Base-by-base conservation (phyloP, 805 yeast genomes). In the Kodamaea kakaduensis region DNA sequence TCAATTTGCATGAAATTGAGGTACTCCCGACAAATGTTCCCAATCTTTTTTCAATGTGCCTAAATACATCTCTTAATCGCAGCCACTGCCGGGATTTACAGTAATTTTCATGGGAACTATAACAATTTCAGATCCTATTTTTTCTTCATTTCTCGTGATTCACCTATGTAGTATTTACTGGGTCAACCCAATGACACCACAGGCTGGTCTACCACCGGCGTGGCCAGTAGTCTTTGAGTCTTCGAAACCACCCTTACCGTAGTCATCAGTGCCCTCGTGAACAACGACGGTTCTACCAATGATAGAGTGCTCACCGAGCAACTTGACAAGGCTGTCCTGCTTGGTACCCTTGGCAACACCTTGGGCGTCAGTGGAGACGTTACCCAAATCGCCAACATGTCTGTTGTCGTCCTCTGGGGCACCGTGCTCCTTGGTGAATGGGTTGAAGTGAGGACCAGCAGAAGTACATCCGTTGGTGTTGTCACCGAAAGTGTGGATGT, bases 401-500 rank as follows among this genome's bases (percentile, higher is more conserved):
- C 90, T 78, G 43, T 52, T 64, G 47, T 73, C 79, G 51, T 83
- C 95, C 53, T 77, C 77, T 66, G 96, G 96, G 38, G 89, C 88
- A 71, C 97, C 97, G 63, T 88, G 97, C 48, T 77, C 77, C 73
- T 84, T 83, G 44, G 77, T 73, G 61, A 82, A 83, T 50, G 96
- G 96, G 77, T 89, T 67, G 78, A 87, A 88, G 71, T 89, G 97
- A 41, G 96, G 96, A 58, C 97, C 97, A 37, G 97, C 96, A 48
- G 96, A 85, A 42, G 96, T 90, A 73, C 98, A 93, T 49, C 98
- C 98, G 64, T 93, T 93, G 69, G 98, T 87, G 80, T 86, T 87
- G 74, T 93, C 98, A 71, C 98, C 98, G 57, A 93, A 93, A 60
- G 86, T 83, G 69, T 93, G 98, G 59, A 93, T 71, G 76, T 93